These are phyloP conservation scores for Kodamaea ohmeri DNA, from an alignment of 1,139 yeast genomes.

Conservation along the genomic window DNA sequence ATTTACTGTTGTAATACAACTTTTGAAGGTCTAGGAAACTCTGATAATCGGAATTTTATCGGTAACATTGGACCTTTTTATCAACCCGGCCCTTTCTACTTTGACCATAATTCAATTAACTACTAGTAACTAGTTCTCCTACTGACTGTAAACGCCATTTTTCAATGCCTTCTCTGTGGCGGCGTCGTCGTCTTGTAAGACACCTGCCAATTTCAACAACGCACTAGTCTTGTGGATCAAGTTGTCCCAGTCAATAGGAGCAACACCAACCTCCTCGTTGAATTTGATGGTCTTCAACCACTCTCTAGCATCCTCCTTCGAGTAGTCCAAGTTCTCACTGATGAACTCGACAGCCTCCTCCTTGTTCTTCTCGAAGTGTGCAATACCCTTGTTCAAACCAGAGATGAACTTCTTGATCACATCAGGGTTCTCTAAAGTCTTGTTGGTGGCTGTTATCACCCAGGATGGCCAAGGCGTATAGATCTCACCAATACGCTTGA, in stretches of 20 bases:
- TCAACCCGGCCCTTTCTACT: too few relatives aligned
- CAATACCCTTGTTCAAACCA: conserved; percentile 65
- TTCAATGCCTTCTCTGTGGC: conserved; percentile 31
- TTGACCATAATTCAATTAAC: too few relatives aligned
- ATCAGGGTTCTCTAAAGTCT: conserved; percentile 28
- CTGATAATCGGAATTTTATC: too few relatives aligned
- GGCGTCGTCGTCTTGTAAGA: conserved; percentile 39
- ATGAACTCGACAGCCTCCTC: conserved; percentile 71
- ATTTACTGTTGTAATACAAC: too few relatives aligned
- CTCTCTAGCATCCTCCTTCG: conserved; percentile 69
- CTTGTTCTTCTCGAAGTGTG: conserved; percentile 55
- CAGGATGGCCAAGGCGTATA: conserved; percentile 97
- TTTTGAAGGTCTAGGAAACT: too few relatives aligned
- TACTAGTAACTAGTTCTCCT: too few relatives aligned
- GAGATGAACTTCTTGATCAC: conserved; percentile 43
- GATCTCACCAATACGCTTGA: conserved; percentile 80
- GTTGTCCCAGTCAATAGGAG: conserved; percentile 45
- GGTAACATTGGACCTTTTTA: too few relatives aligned
- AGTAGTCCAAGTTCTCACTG: conserved; percentile 66
- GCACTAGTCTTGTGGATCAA: conserved; percentile 58
- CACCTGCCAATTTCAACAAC: conserved; percentile 63
- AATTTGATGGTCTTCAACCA: conserved; percentile 81
- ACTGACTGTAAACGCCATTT: conserved; percentile 25
- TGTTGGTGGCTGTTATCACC: conserved; percentile 61
- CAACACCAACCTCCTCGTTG: conserved; percentile 42